Evolutionary conservation across 75 land plant species (phyloP), one percentile per base, ranked within the genome.

Genomic region (Adiantum capillusveneris): DNA sequence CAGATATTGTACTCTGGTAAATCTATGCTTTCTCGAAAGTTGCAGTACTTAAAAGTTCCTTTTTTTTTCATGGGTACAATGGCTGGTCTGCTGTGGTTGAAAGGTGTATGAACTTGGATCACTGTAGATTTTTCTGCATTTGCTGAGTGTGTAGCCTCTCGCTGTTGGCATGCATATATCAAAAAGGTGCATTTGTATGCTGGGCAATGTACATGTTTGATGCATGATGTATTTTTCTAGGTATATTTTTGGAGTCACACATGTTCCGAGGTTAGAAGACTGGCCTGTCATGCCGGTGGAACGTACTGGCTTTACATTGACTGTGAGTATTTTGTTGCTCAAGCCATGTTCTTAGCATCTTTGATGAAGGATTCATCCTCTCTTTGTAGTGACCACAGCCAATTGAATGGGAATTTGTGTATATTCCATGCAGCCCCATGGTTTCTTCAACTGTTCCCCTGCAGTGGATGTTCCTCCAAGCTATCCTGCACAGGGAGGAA

Each of bases 261-360:
- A 94, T 59, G 68, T 94, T 28, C 98, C 98, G 58, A 74, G 98
- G 18, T 64, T 94, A 75, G 98, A 94, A 65, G 98, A 94, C 62
- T 94, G 98, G 98, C 98, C 98, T 48, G 98, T 94, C 45, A 94
- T 94, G 98, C 98, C 98, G 6, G 98, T 94, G 45, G 98, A 94
- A 16, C 83, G 70, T 53, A 77, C 90, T 62, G 98, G 98, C 27
- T 94, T 94, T 60, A 81, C 79, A 72, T 81, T 94, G 9, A 61
- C 65, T 86, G 95, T 89, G 59, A 12, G n/a, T n/a, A n/a, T n/a
- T n/a, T n/a, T n/a, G n/a, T n/a, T n/a, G n/a, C n/a, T n/a, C n/a
- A n/a, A n/a, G n/a, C n/a, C n/a, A n/a, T n/a, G n/a, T n/a, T n/a
- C n/a, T n/a, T n/a, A n/a, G n/a, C n/a, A n/a, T 46, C 11, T 13